Evolutionary conservation across 1,139 yeast genomes (phyloP), one percentile per base, ranked within the genome.

Genomic region (Candida buenavistaensis): DNA sequence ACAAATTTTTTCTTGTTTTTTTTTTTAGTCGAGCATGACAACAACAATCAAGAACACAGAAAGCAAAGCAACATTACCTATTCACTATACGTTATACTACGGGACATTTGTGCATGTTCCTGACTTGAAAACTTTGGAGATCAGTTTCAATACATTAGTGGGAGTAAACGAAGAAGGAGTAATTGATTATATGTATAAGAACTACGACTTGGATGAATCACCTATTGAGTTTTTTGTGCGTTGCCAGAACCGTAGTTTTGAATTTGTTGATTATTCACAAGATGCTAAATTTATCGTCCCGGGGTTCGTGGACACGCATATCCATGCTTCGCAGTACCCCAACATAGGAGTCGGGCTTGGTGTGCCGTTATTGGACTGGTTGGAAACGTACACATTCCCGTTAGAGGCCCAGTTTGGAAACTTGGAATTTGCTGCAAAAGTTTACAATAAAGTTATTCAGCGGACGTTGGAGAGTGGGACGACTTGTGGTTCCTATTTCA

Each of bases 301-400:
- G 0, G 98, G 98, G 1, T 89, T 92, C 50, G 67, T 92, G 10
- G 98, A 92, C 53, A 89, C 97, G 2, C 98, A 92, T 55, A 88
- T 89, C 41, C 98, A 92, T 57, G 97, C 97, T 0, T 84, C 97
- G 4, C 98, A 92, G 61, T 92, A 80, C 55, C 97, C 97, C n/a
- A 92, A 92, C 57, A 72, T 78, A 32, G 97, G 97, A 1, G 78
- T 92, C 26, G 94, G 95, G 42, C 89, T 95, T 30, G 86, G 83
- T 43, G 68, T 86, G 2, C 94, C 95, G 1, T 67, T 92, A 34
- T 67, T 92, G 36, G 95, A 90, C 45, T 92, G 98, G 98, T 70
- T 92, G 32, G 75, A 78, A 23, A 78, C 75, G 14, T 89, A 87
- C 55, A 92, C 98, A 0, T 92, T 90, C 66, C 95, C 96, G 0